Conservation (phyloP, 331 rosid species). For the Dryas integrifolia region DNA sequence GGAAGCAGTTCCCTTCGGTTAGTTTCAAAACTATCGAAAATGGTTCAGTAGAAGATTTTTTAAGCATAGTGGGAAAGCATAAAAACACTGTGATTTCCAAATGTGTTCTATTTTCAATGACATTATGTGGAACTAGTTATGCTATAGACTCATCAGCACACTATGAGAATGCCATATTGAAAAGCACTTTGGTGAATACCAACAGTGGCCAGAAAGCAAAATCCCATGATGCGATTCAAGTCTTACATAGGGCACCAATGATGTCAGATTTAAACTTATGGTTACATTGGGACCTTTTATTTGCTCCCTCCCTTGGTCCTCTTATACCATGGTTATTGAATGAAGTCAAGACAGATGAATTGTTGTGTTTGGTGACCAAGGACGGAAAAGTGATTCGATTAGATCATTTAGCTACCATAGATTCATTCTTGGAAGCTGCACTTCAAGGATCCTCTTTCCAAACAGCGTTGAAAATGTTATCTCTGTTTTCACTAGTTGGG, state of each 20-base stretch:
- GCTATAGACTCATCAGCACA: constrained; percentile 37
- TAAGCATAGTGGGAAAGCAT: constrained; percentile 45
- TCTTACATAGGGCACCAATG: constrained; percentile 72
- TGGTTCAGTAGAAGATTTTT: constrained; percentile 57
- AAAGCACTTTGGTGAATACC: constrained; percentile 30
- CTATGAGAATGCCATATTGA: constrained; percentile 35
- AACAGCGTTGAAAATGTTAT: constrained; percentile 68
- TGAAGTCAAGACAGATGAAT: constrained; percentile 58
- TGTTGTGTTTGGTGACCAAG: constrained; percentile 76
- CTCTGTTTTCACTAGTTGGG: constrained; percentile 63
- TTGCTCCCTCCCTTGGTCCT: constrained; percentile 85
- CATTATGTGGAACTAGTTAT: constrained; percentile 45
- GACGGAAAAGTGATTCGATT: constrained; percentile 76
- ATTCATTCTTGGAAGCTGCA: constrained; percentile 80
- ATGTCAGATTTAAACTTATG: constrained; percentile 75
- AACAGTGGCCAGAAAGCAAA: constrained; percentile 33
- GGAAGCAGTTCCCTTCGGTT: constrained; percentile 70
- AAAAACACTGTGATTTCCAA: constrained; percentile 45
- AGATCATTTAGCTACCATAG: constrained; percentile 68
- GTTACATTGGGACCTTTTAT: constrained; percentile 88
- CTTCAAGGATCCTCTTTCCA: constrained; percentile 69
- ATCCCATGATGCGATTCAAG: constrained; percentile 52
- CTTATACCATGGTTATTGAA: constrained; percentile 71
- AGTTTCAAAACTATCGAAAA: constrained; percentile 49
- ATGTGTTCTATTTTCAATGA: constrained; percentile 65